Base-by-base conservation (phyloP, 106 monocot genomes). In the Cymbidium sinense region DNA sequence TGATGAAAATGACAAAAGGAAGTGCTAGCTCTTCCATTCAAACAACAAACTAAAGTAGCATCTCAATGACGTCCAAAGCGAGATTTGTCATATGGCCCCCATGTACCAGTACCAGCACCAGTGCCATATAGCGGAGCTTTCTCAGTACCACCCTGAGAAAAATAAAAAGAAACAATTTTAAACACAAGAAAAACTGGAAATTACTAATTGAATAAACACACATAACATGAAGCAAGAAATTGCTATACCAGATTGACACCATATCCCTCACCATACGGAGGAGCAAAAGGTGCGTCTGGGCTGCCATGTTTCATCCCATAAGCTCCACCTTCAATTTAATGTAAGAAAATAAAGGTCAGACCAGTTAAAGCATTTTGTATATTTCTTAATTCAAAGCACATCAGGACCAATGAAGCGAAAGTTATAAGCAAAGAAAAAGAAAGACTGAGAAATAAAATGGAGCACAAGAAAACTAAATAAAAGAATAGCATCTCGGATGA, bases 51-150 rank as follows among this genome's bases (percentile, higher is more conserved):
- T 35, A 37, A 77, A 27, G 31, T 34, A 10, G 75, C 70, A 34
- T 71, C 67, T 89, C 82, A 86, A 69, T 82, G 87, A 69, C 74
- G 89, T 33, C 75, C 76, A 76, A 77, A 29, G 55, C 62, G 87
- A 74, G 83, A 86, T 71, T 84, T 89, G 50, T 93, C 93, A 82
- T 75, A 83, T 44, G 84, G n/a, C 77, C 81, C 87, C 89, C 93
- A 87, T 65, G 85, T 70, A 44, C 92, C 85, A 79, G 88, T 75
- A 4, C 81, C 82, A 64, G 74, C 77, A 80, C 84, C 82, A 64
- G 74, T 75, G 78, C 84, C 87, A 85, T 84, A 82, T 2, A 72
- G 20, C 76, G 86, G 78, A 36, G 82, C 80, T 73, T 86, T 86
- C 31, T 86, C 86, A 43, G 86, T n/a, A 70, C 73, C 76, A 58